A percentile compares a stretch with the other conserved stretches of the same genome.
Evolutionary conservation across 306 rosid genomes (phyloP).

Genomic region (Dryas drummondii): DNA sequence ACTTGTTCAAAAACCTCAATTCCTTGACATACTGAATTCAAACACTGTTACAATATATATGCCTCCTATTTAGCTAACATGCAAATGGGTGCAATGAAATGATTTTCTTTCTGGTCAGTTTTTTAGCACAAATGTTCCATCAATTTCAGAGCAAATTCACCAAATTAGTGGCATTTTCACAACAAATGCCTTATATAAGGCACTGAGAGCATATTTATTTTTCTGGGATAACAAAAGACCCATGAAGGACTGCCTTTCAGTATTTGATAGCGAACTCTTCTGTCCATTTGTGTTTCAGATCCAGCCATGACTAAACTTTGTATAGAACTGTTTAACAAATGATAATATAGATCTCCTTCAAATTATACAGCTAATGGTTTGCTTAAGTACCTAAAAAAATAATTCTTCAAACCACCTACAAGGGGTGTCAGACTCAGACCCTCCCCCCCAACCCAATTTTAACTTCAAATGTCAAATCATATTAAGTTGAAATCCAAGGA

Average conservation of each 20-base stretch:
- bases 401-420: too few relatives aligned
- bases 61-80: not conserved
- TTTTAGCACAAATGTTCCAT: not conserved
- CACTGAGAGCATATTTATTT: not conserved
- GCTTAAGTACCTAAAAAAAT: not conserved
- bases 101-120: not conserved
- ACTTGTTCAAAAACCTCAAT: not conserved
- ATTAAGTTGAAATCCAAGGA: not conserved
- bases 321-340: too few relatives aligned
- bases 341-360: too few relatives aligned
- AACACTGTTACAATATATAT: not conserved
- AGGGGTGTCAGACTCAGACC: too few relatives aligned
- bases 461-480: not conserved
- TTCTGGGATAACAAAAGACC: not conserved
- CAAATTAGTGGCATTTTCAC: not conserved
- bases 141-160: not conserved
- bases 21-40: not conserved
- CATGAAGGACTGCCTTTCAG: not conserved
- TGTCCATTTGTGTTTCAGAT: not conserved
- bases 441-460: too few relatives aligned
- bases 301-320: not conserved
- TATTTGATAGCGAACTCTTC: not conserved
- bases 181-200: not conserved
- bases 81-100: not conserved
- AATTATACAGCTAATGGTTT: too few relatives aligned